Evolutionary conservation across 257 asterid genomes (phyloP), one percentile per base, ranked within the genome.

Genomic region (Solanum pinnatisectum): DNA sequence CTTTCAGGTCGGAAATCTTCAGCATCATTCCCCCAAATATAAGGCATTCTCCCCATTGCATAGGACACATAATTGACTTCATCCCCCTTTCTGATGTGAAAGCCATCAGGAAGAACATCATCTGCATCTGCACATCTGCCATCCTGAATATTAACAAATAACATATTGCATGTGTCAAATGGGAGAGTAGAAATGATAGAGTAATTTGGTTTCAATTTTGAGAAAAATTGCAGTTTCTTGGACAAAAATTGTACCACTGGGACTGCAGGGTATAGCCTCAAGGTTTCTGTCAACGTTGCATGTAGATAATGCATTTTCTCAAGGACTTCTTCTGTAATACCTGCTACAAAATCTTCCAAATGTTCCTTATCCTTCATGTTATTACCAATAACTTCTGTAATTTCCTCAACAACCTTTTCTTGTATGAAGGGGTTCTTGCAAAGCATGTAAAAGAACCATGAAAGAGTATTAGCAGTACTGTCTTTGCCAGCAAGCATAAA

Each of bases 401-500:
- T 76, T 90, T 95, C 96, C 70, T 87, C 90, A 6, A 87, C 93
- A 11, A 95, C 33, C 23, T 89, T 94, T 89, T 94, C 95, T 87
- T 92, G 97, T 87, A 94, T 90, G 18, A 88, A 4, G 0, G 97
- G 95, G 68, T 94, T 90, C 93, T 91, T 92, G 93, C 96, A 95
- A 11, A 95, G 92, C 79, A 90, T 71, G 46, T 92, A 95, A 85
- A 94, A 88, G 87, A 95, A 94, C 98, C 98, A 95, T 65, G 95
- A 92, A 33, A 95, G 96, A 56, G 98, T 94, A 91, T 92, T 93
- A 15, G 98, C 96, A 12, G 96, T 95, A 10, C 92, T 88, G 89
- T 95, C 98, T 90, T 95, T 95, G 76, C 98, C 98, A 30, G 98
- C 98, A 77, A 93, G 88, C 89, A 95, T 90, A 90, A 94, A 95